Evolutionary conservation across 345 rosid species (phyloP), one percentile per base, ranked within the genome.

Genomic region (Ceriops zippeliana): DNA sequence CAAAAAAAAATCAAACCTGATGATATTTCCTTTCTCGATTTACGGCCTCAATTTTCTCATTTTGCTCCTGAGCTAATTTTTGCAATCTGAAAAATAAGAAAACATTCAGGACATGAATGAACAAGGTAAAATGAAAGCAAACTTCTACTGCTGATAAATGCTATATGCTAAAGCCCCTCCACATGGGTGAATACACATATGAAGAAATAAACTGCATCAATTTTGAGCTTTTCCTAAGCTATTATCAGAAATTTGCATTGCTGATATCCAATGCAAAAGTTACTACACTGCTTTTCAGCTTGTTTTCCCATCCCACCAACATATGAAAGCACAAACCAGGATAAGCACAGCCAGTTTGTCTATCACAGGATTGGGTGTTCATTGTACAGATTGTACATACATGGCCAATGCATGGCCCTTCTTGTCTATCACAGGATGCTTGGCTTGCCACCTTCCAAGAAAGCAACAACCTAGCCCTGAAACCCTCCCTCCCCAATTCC

Each of bases 11-110:
- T 81, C 58, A 42, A 42, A 91, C 99, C 98, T 95, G 99, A 77
- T 95, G 97, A 75, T 82, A 88, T 73, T 91, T 95, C 73, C 99
- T 88, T 76, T 90, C 97, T 57, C 96, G 96, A 53, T 91, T 95
- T 61, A 95, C 96, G n/a, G 83, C 76, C 82, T 88, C 99, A 64
- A 91, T 95, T 73, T 86, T 83, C 65, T 87, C 91, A 78, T 88
- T 86, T 71, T 90, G 93, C 73, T 90, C 89, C 80, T 79, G 83
- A 30, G 90, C 92, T 74, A 88, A 72, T 75, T 85, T 91, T 73
- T 88, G 93, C 88, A 88, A 77, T 81, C 99, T 95, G 87, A 9
- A 64, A 68, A 56, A 51, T 0, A 27, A 65, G 52, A 51, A 62
- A 61, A 22, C 19, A 52, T 54, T 47, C 27, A 27, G 38, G 22